Evolutionary conservation across 2,329 filamentous ascomycete species (phyloP).

Genomic region (Cordyceps javanica): DNA sequence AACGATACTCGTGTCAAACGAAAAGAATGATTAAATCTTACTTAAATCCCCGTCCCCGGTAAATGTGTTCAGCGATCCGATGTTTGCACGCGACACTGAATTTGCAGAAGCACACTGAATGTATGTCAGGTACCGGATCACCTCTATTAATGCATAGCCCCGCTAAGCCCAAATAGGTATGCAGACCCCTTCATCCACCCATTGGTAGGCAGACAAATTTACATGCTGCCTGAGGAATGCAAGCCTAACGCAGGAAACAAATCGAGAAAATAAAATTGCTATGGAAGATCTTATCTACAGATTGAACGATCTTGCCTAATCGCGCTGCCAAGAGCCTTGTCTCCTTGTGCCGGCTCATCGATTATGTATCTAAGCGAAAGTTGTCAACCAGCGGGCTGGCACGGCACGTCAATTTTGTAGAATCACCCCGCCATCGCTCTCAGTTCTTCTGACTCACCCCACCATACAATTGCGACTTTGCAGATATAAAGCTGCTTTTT

Average conservation of each 20-base stretch:
- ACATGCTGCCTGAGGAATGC: not conserved
- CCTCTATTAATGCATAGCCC: slow-evolving; percentile 6
- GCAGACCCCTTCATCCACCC: slow-evolving; percentile 1
- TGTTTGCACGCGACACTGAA: not conserved
- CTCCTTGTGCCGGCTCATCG: not conserved
- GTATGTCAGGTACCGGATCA: no score
- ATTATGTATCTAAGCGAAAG: slow-evolving; percentile 12
- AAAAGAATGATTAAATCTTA: no score
- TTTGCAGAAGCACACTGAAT: no score
- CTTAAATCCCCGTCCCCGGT: no score
- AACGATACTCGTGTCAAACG: not conserved
- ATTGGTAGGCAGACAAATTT: not conserved
- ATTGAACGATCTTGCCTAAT: not conserved
- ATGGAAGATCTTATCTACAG: not conserved
- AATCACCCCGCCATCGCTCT: slow-evolving; percentile 13
- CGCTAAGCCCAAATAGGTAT: not conserved
- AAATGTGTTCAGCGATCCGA: no score
- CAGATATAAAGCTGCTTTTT: not conserved
- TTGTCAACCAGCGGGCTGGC: not conserved
- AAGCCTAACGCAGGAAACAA: no score
- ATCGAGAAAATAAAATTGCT: no score
- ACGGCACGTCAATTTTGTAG: slow-evolving; percentile 3
- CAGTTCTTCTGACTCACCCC: slow-evolving; percentile 12
- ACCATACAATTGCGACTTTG: slow-evolving; percentile 3
- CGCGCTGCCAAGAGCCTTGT: not conserved